Percentiles rank a stretch among this genome's conserved stretches.
Conservation (phyloP, 495 filamentous ascomycete species). For the Penicillium herquei region DNA sequence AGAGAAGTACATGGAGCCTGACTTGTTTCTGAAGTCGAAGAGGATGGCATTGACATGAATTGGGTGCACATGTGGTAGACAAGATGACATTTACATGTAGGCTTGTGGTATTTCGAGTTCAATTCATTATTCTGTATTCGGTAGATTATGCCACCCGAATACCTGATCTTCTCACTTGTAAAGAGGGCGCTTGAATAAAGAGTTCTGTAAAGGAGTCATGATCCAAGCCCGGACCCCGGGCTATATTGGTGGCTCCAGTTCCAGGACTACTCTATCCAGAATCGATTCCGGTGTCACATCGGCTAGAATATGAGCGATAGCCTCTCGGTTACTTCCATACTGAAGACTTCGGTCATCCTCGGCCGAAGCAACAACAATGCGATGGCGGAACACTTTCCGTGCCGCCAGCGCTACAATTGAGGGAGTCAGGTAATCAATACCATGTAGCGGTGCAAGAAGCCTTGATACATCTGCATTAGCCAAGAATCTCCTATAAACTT, state of each 20-base stretch:
- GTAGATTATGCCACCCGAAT: too few relatives aligned
- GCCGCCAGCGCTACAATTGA: slow-evolving; percentile 78
- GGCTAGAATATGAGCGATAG: slow-evolving; percentile 63
- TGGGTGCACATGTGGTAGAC: too few relatives aligned
- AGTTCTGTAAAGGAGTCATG: too few relatives aligned
- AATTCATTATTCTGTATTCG: too few relatives aligned
- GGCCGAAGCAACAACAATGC: slow-evolving; percentile 64
- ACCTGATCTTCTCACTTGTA: too few relatives aligned
- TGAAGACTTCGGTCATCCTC: slow-evolving; percentile 84
- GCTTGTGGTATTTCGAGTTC: too few relatives aligned
- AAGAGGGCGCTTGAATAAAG: too few relatives aligned
- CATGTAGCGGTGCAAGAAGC: slow-evolving; percentile 77
- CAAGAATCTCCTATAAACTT: neutral
- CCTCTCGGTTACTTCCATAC: slow-evolving; percentile 79
- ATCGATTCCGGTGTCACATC: slow-evolving; percentile 73
- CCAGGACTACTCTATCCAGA: slow-evolving; percentile 82
- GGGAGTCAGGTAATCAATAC: slow-evolving; percentile 77
- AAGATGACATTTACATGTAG: too few relatives aligned
- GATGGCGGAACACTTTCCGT: slow-evolving; percentile 87
- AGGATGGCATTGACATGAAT: too few relatives aligned
- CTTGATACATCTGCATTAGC: slow-evolving; percentile 10
- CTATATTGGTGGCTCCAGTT: slow-evolving; percentile 68
- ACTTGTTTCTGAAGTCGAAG: too few relatives aligned
- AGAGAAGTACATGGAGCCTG: too few relatives aligned
- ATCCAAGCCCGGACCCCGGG: too few relatives aligned